Evolutionary conservation across 2,329 filamentous ascomycete species (phyloP).

Genomic region (Clathrospora elynae): DNA sequence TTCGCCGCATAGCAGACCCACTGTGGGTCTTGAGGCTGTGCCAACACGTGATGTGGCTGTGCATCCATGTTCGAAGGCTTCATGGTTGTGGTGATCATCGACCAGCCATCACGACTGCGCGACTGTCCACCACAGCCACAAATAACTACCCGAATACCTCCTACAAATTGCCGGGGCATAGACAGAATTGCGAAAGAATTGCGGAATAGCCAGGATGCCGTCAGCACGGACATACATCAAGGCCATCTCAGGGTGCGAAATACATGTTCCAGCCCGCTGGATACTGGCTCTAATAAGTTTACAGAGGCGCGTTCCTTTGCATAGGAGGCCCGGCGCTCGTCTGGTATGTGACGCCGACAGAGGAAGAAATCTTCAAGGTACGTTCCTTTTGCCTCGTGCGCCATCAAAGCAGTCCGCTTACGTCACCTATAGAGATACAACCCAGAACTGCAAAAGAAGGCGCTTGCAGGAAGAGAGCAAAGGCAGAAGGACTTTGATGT

Average conservation of each 20-base stretch:
- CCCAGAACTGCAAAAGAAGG: slow-evolving; percentile 88
- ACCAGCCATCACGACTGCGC: no score
- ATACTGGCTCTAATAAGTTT: slow-evolving; percentile 24
- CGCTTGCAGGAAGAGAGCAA: slow-evolving; percentile 76
- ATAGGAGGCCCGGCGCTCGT: slow-evolving; percentile 87
- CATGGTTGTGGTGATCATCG: no score
- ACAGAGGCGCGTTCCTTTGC: slow-evolving; percentile 71
- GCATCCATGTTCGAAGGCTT: not conserved
- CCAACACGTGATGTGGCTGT: slow-evolving; percentile 7
- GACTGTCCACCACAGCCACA: slow-evolving; percentile 6
- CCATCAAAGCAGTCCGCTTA: slow-evolving; percentile 6
- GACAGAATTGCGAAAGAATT: not conserved
- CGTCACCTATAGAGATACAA: slow-evolving; percentile 70
- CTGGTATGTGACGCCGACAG: slow-evolving; percentile 77
- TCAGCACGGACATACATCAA: slow-evolving; percentile 40
- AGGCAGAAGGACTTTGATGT: slow-evolving; percentile 86
- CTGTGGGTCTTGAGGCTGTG: not conserved
- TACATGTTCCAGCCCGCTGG: slow-evolving; percentile 8
- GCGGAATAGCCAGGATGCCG: slow-evolving; percentile 29
- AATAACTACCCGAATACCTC: no score
- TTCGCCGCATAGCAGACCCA: slow-evolving; percentile 10
- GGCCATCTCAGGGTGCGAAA: slow-evolving; percentile 41
- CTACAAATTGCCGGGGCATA: not conserved
- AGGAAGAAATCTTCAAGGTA: slow-evolving; percentile 85
- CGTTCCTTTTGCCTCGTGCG: slow-evolving; percentile 21